A percentile compares a stretch with the other conserved stretches of the same genome.
phyloP scores from a whole-genome alignment of 352 stramenopile genomes.

The Phytophthora podocarpi region DNA sequence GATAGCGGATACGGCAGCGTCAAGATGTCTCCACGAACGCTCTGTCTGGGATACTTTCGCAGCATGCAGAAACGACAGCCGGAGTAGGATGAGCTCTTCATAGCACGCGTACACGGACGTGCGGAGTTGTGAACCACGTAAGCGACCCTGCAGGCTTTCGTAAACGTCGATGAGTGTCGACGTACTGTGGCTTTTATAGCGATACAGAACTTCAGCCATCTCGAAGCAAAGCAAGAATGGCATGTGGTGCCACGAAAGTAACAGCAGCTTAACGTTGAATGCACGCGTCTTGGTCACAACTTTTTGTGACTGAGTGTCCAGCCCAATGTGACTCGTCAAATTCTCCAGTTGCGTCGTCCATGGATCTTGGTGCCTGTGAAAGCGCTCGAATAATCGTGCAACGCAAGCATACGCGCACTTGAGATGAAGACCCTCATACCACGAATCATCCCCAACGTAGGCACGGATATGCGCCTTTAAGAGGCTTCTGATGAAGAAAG shows the following conservation, averaged over 20 bases:
- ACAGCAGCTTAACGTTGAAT: slow-evolving; percentile 37
- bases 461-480: slow-evolving; percentile 55
- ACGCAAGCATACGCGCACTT: slow-evolving; percentile 35
- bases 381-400: slow-evolving; percentile 43
- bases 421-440: slow-evolving; percentile 46
- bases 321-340: slow-evolving; percentile 12
- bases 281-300: neutral
- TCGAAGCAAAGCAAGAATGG: slow-evolving; percentile 68
- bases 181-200: slow-evolving; percentile 20
- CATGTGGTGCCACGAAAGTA: slow-evolving; percentile 64
- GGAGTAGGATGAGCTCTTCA: slow-evolving; percentile 59
- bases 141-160: slow-evolving; percentile 58
- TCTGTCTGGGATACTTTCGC: slow-evolving; percentile 25
- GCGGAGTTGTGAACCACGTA: slow-evolving; percentile 40
- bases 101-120: slow-evolving; percentile 40
- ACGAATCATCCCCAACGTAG: slow-evolving; percentile 32
- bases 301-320: neutral
- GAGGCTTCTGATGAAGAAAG: slow-evolving; percentile 57
- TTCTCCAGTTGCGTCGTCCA: slow-evolving; percentile 10
- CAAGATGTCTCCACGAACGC: slow-evolving; percentile 24
- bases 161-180: slow-evolving; percentile 49
- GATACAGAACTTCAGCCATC: slow-evolving; percentile 65
- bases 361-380: slow-evolving; percentile 25
- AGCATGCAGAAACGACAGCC: slow-evolving; percentile 60
- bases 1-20: slow-evolving; percentile 26